phyloP scores from a whole-genome alignment of 495 filamentous ascomycete genomes.

The Cercophora samala region DNA sequence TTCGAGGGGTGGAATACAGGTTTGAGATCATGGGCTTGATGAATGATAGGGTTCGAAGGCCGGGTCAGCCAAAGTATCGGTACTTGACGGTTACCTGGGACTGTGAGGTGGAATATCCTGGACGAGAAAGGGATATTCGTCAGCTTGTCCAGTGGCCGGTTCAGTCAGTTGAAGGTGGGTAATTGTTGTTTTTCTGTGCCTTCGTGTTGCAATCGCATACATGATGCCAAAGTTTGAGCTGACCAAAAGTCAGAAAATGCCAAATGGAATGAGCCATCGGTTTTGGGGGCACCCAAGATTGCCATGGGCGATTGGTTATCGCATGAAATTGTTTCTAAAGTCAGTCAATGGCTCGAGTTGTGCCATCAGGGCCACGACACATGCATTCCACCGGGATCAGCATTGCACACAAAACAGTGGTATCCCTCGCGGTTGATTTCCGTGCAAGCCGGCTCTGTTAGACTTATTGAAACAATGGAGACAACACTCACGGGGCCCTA shows the following conservation, averaged over 20 bases:
- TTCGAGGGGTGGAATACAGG: not conserved
- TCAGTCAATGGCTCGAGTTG: not conserved
- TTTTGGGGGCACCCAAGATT: not conserved
- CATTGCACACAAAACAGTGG: not conserved
- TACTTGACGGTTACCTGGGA: not conserved
- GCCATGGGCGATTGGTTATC: not conserved
- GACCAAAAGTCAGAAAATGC: not conserved
- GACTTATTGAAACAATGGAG: not conserved
- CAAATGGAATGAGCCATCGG: not conserved
- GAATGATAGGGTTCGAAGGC: not conserved
- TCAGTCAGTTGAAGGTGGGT: not conserved
- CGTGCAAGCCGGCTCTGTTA: not conserved
- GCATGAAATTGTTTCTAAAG: not conserved
- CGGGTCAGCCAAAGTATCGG: not conserved
- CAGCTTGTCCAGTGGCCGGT: not conserved
- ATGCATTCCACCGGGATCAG: not conserved
- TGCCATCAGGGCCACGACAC: not conserved
- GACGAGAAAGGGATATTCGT: not conserved
- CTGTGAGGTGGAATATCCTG: not conserved
- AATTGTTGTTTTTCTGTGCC: too few species aligned
- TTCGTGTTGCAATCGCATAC: too few species aligned
- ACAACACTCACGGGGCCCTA: not conserved
- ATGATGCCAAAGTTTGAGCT: too few species aligned
- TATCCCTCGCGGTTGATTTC: not conserved
- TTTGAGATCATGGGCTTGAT: constrained; percentile 1